Evolutionary conservation across 2,329 filamentous ascomycete genomes (phyloP), one percentile per base, ranked within the genome.

Genomic region (Aspergillus sp.): DNA sequence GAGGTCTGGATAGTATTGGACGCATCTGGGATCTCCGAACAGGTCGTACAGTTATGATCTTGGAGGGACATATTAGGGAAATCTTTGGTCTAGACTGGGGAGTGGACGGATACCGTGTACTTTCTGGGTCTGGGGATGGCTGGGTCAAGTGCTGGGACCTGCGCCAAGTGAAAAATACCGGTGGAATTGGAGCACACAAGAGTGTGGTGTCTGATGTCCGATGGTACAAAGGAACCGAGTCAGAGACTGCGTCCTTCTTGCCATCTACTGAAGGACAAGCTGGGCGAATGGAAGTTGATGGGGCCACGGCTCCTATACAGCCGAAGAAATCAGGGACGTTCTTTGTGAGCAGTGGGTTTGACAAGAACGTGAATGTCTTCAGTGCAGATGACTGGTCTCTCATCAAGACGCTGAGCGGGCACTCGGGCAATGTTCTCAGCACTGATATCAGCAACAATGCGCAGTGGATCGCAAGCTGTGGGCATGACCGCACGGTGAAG

Each of bases 101-200:
- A 57, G 83, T 88, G 0, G 95, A 99, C 70, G 92, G 93, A 5
- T 88, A 96, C 72, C 86, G 95, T n/a, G 85, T 98, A 8, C 80
- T 98, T n/a, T 92, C 92, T 0, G 93, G 92, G 1, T 96, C 92
- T 13, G 91, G 88, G 2, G 95, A 99, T 70, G 93, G 93, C 17
- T 98, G 95, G 85, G 87, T 96, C 68, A 98, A 97, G 75, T 97
- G 93, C 76, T 99, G 95, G 95, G 95, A 99, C 71, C 82, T 99
- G 52, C 87, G 95, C 45, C 93, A 95, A 67, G 93, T 98, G 48
- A 85, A 89, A 66, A 87, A 88, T 62, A 88, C 85, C 0, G 93
- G 91, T 12, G 90, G 89, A n/a, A 89, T 99, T 22, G 95, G 93
- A 48, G 93, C 95, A 6, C 95, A 99, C 73, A 89, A 86, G 49